Base-by-base conservation (phyloP, 1,284 basidiomycete genomes). In the Mycena sp. region DNA sequence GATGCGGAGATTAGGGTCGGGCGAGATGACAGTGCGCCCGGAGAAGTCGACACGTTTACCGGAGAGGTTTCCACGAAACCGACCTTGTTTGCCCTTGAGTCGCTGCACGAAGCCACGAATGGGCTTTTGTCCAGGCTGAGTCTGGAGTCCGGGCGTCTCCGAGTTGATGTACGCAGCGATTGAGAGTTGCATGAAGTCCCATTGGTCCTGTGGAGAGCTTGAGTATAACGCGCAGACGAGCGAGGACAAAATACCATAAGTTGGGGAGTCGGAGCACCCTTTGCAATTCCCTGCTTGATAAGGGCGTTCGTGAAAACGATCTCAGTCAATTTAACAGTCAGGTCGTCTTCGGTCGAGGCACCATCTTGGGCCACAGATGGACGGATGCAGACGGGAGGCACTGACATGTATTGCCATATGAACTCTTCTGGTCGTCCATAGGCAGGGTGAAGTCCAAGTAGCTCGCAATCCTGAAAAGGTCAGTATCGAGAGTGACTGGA, bases 41-140 rank as follows among this genome's bases (percentile, higher is more conserved):
- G 96, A 99, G 75, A 99, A 99, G 77, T 99, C 98, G 70, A 99
- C 98, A 78, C 98, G 95, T 78, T 99, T 99, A 66, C 98, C 98
- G 0, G 96, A 99, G 19, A 99, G 84, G 76, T 99, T 99, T 29
- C 98, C 98, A 77, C 98, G 88, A 82, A 99, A 99, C 61, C 98
- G 95, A 72, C 98, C 98, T 78, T 99, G 96, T 77, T 99, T 99
- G 45, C 98, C 98, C 81, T 99, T 99, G 62, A 99, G 83, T 19
- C 98, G 93, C 75, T 99, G 98, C 53, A 98, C 98, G 74, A 99
- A 98, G 16, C 98, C 98, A 63, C 96, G 89, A 70, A 96, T 96
- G 3, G 96, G 96, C 72, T 97, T 96, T 75, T 92, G 89, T 48
- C 92, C 92, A 72, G 88, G 87, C 72, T 92, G 89, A 2, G 90